Percentiles rank a stretch among this genome's conserved stretches.
phyloP scores from a whole-genome alignment of 352 stramenopile genomes.

The Globisporangium emineosum region DNA sequence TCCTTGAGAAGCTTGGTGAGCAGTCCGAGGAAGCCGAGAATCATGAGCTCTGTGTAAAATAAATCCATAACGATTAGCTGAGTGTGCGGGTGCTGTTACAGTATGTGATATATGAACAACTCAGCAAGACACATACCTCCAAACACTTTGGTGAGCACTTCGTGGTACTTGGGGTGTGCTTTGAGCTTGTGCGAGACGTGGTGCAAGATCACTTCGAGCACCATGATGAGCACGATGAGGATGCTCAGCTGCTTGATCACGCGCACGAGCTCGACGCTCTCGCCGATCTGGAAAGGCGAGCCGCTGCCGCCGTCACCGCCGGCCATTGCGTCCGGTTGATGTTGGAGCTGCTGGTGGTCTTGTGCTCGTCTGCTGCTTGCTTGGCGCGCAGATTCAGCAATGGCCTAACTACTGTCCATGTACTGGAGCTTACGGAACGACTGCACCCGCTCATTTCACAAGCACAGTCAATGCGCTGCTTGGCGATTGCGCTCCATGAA shows the following conservation, averaged over 20 bases:
- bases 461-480: not conserved
- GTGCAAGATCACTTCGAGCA: conserved; percentile 47
- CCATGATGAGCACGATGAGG: conserved; percentile 41
- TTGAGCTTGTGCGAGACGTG: conserved; percentile 42
- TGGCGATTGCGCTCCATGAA: not conserved
- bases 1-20: conserved; percentile 51
- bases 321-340: not conserved
- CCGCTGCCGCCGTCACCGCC: not conserved
- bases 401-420: not conserved
- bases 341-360: not conserved
- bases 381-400: not conserved
- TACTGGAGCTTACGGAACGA: not conserved
- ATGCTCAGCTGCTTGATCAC: conserved; percentile 44
- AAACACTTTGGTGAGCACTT: conserved; percentile 65
- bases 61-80: not conserved
- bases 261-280: conserved; percentile 53
- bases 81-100: not conserved
- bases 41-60: conserved; percentile 39
- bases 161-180: conserved; percentile 55
- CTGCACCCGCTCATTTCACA: not conserved
- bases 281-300: conserved; percentile 55
- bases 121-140: conserved; percentile 9
- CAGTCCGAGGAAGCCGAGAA: conserved; percentile 51
- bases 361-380: not conserved
- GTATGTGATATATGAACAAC: not conserved